Evolutionary conservation across 768 basidiomycete species (phyloP), one percentile per base, ranked within the genome.

Genomic region (Leccinum barrowsii): DNA sequence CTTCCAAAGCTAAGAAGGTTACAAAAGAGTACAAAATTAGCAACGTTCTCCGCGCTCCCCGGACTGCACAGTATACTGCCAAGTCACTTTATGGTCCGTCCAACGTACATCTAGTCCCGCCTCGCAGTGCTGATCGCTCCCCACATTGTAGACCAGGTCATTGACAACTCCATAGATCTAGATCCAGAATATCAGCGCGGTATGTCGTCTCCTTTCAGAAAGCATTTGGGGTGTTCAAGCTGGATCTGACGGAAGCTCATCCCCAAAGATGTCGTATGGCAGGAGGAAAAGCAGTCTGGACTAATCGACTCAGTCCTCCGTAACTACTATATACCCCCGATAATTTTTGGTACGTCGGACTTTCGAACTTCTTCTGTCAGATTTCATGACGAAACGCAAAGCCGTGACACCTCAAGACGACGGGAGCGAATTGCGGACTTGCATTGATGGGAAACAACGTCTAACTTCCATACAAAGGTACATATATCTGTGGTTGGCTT

Each of bases 361-460:
- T 7, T 42, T 5, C 24, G 13, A n/a, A 4, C 5, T 46, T 19
- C 56, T 47, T 8, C 26, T 35, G 24, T 40, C 59, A 52, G 15
- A n/a, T 55, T 40, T 64, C n/a, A 32, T 12, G 30, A 47, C 40
- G 26, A 34, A 30, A 17, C 30, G 3, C 49, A 57, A 12, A 84
- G 81, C 78, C 35, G 77, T 80, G 5, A 72, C 68, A 0, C 53
- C 59, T 3, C 64, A 70, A 17, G 70, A 76, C 3, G 77, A 83
- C 34, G 80, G 78, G 4, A 68, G 66, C 7, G 81, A 82, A 60
- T 63, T 65, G 19, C 77, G 81, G 21, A 76, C 77, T 0, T 88
- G 86, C 59, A 86, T 87, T 13, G 88, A 89, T 60, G 87, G 87
- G n/a, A 89, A 89, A 66, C 87, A 89, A 61, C 77, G 87, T 32